Conservation (phyloP, 805 yeast genomes). For the Candida sithepensis region DNA sequence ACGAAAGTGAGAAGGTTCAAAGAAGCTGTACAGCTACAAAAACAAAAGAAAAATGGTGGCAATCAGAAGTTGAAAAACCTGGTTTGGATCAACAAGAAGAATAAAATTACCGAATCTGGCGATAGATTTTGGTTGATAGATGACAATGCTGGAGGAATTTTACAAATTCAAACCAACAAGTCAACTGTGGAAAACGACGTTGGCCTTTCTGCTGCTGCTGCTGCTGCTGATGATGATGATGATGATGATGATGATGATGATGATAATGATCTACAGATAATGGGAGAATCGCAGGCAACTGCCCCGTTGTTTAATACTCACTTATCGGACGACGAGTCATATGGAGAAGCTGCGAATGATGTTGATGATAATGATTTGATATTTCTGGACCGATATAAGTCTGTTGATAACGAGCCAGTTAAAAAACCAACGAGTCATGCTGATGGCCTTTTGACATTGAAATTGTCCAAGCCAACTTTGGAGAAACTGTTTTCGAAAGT, state of each 20-base stretch:
- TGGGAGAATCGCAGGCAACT: neutral
- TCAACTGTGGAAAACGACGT: neutral
- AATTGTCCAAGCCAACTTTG: too few species aligned
- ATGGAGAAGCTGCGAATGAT: too few species aligned
- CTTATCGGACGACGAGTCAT: too few species aligned
- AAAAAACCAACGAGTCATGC: too few species aligned
- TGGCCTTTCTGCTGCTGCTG: too few species aligned
- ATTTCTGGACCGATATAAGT: too few species aligned
- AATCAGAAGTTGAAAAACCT: conserved; percentile 15
- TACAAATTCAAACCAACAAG: neutral
- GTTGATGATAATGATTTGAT: too few species aligned
- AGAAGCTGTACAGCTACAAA: conserved; percentile 19
- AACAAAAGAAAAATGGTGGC: conserved; percentile 9
- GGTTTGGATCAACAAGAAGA: conserved; percentile 12
- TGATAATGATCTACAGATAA: neutral
- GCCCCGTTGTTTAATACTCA: neutral
- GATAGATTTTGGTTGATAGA: neutral
- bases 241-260: neutral
- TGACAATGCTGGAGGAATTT: neutral
- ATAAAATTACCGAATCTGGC: conserved; percentile 2
- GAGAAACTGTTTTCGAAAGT: too few species aligned
- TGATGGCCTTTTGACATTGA: too few species aligned
- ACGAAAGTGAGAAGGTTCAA: conserved; percentile 25
- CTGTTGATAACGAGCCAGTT: too few species aligned
- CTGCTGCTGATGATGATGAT: neutral